A percentile compares a stretch with the other conserved stretches of the same genome.
phyloP scores from a whole-genome alignment of 257 asterid species.

The Capsicum rhomboideum region DNA sequence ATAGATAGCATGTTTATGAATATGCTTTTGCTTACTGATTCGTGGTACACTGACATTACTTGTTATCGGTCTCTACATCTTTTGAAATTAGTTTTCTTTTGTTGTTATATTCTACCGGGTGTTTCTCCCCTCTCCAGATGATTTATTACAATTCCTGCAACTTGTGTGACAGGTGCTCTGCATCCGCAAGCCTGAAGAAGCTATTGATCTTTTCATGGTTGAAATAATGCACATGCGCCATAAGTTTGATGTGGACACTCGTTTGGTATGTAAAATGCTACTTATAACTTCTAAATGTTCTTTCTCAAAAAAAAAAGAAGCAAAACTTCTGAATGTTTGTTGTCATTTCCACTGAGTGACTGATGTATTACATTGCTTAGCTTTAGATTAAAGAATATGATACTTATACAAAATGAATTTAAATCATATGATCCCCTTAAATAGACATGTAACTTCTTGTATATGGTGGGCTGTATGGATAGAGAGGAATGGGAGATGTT shows the following conservation, averaged over 20 bases:
- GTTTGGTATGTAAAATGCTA: conserved; percentile 48
- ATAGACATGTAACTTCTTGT: no score
- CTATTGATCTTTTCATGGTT: conserved; percentile 96
- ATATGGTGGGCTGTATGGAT: no score
- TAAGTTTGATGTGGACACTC: conserved; percentile 98
- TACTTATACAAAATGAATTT: background rate
- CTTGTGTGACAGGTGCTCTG: conserved; percentile 70
- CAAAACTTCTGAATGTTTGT: background rate
- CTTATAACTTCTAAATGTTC: background rate
- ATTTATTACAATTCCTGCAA: background rate
- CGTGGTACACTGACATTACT: background rate
- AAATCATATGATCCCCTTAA: background rate
- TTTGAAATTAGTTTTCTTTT: background rate
- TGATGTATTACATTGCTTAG: background rate
- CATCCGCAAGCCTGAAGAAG: conserved; percentile 89
- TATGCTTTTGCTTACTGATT: background rate
- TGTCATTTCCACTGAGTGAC: background rate
- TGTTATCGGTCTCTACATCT: background rate
- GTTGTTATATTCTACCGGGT: background rate
- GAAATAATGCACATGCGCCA: conserved; percentile 99
- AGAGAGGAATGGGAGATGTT: no score
- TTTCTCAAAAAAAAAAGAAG: no score
- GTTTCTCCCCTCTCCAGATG: background rate
- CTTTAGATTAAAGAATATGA: background rate
- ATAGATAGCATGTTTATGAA: background rate